Evolutionary conservation across 306 rosid species (phyloP).

Genomic region (Macrotyloma uniflorum): DNA sequence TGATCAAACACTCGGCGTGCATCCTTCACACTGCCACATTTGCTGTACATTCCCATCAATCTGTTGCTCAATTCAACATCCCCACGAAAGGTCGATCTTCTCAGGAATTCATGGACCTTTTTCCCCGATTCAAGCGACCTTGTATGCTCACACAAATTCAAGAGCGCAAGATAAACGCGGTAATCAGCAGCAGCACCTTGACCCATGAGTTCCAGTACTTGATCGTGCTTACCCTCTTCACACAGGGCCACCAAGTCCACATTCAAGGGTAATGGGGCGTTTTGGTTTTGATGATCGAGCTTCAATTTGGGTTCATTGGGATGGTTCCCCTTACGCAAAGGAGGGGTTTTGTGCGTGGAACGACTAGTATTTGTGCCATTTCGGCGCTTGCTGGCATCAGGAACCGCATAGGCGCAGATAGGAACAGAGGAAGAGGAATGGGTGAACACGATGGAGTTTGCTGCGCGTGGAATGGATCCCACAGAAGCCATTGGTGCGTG

Average conservation of each 20-base stretch:
- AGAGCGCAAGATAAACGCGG: slow-evolving; percentile 49
- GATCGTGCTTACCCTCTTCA: slow-evolving; percentile 62
- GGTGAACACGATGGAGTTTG: neutral
- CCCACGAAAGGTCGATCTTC: slow-evolving; percentile 48
- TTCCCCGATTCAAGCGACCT: slow-evolving; percentile 56
- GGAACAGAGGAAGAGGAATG: slow-evolving; percentile 42
- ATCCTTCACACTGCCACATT: slow-evolving; percentile 66
- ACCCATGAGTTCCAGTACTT: slow-evolving; percentile 62
- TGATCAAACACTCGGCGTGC: slow-evolving; percentile 77
- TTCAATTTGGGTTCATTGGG: slow-evolving; percentile 41
- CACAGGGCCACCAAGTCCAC: slow-evolving; percentile 60
- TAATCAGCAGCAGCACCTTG: slow-evolving; percentile 70
- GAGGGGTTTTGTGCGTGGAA: slow-evolving; percentile 41
- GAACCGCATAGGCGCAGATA: slow-evolving; percentile 40
- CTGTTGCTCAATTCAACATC: slow-evolving; percentile 57
- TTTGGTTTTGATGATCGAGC: slow-evolving; percentile 38
- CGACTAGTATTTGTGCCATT: slow-evolving; percentile 29
- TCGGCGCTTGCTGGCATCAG: slow-evolving; percentile 45
- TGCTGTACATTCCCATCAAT: slow-evolving; percentile 55
- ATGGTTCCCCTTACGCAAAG: slow-evolving; percentile 38
- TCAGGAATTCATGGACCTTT: slow-evolving; percentile 59
- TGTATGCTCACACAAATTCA: slow-evolving; percentile 57
- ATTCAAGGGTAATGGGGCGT: slow-evolving; percentile 30
- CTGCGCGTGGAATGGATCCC: neutral
- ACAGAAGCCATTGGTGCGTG: slow-evolving; percentile 53